phyloP scores from a whole-genome alignment of 768 basidiomycete genomes.

The Suillus alpinus region DNA sequence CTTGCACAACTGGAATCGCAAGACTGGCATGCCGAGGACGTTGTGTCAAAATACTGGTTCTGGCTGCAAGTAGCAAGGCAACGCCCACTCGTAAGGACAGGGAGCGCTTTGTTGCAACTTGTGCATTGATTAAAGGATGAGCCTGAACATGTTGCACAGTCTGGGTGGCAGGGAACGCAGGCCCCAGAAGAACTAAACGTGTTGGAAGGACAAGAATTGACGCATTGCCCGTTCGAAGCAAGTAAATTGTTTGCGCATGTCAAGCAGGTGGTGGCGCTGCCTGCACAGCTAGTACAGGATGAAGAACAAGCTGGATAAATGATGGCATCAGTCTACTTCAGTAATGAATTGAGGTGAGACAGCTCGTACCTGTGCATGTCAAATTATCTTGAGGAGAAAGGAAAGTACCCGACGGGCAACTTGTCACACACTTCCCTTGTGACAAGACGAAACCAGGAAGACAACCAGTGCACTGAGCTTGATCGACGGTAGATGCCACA shows the following conservation, averaged over 20 bases:
- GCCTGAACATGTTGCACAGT: conserved; percentile 84
- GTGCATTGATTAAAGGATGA: conserved; percentile 75
- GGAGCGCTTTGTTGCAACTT: conserved; percentile 62
- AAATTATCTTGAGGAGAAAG: conserved; percentile 67
- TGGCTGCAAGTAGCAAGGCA: conserved; percentile 78
- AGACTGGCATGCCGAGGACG: conserved; percentile 59
- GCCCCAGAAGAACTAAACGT: conserved; percentile 63
- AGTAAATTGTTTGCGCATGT: conserved; percentile 67
- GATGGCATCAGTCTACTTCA: conserved; percentile 8
- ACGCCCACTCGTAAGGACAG: conserved; percentile 71
- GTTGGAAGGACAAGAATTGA: conserved; percentile 69
- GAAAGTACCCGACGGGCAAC: conserved; percentile 74
- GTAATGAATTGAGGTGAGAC: neutral
- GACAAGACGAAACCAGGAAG: conserved; percentile 74
- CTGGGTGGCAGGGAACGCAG: conserved; percentile 80
- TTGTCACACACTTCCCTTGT: conserved; percentile 63
- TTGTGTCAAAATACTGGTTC: conserved; percentile 68
- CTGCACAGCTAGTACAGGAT: conserved; percentile 69
- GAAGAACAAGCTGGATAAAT: conserved; percentile 58
- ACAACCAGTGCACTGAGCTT: conserved; percentile 75
- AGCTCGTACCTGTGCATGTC: conserved; percentile 66
- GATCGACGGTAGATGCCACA: conserved; percentile 58
- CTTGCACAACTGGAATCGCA: conserved; percentile 80
- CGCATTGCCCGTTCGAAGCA: conserved; percentile 72
- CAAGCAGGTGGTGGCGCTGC: conserved; percentile 67